phyloP scores from a whole-genome alignment of 768 basidiomycete species.

The Pseudohyphozyma bogoriensis region DNA sequence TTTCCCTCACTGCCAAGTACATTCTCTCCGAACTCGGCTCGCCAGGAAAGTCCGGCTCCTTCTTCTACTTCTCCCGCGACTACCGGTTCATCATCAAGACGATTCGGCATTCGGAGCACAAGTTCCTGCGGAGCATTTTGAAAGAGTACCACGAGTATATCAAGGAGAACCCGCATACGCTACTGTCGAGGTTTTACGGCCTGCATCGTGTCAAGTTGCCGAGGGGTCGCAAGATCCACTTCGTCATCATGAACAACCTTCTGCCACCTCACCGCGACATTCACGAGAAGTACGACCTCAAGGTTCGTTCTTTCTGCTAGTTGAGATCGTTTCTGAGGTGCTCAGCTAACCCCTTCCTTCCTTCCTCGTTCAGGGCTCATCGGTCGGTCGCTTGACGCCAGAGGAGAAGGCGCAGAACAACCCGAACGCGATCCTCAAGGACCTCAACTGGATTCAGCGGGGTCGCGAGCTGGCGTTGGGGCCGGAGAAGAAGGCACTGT shows the following conservation, averaged over 20 bases:
- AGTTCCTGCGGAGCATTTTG: constrained; percentile 77
- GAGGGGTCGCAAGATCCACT: constrained; percentile 87
- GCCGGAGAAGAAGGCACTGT: constrained; percentile 81
- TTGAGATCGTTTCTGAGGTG: background rate
- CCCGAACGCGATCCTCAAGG: constrained; percentile 82
- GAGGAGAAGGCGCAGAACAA: constrained; percentile 70
- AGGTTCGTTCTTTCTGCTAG: constrained; percentile 51
- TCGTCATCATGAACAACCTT: constrained; percentile 99
- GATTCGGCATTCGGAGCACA: constrained; percentile 86
- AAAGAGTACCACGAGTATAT: constrained; percentile 76
- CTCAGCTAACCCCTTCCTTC: background rate
- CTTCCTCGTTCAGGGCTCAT: constrained; percentile 45
- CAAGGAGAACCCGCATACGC: constrained; percentile 79
- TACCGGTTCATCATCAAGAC: constrained; percentile 99
- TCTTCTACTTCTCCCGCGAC: constrained; percentile 98
- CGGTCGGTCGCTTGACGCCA: constrained; percentile 74
- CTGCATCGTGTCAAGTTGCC: constrained; percentile 96
- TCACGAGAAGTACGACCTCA: constrained; percentile 95
- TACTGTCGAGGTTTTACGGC: constrained; percentile 90
- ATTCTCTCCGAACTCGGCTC: constrained; percentile 96
- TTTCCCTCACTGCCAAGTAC: constrained; percentile 92
- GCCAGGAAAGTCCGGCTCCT: constrained; percentile 95
- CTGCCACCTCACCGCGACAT: constrained; percentile 95
- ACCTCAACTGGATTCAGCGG: constrained; percentile 89
- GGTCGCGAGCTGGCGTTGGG: constrained; percentile 73